These are phyloP conservation scores for Cladosporium sphaerospermum DNA, from an alignment of 2,329 filamentous ascomycete genomes.

Conservation along the genomic window DNA sequence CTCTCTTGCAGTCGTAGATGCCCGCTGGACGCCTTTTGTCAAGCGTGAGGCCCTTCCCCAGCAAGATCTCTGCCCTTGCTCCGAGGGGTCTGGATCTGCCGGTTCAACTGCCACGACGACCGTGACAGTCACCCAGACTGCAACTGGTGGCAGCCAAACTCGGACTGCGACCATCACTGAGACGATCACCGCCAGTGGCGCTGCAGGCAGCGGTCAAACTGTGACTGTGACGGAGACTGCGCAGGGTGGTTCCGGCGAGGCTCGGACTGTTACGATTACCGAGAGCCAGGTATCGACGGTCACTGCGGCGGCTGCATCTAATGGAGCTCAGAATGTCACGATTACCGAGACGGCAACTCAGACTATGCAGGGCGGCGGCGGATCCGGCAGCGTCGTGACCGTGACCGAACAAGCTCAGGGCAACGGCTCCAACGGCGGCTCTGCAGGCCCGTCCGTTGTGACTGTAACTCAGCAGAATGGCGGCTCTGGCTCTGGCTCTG, in stretches of 20 bases:
- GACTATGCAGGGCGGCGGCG: background rate
- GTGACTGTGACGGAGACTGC: background rate
- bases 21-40: constrained; percentile 2
- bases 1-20: constrained; percentile 1
- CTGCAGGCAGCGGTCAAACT: background rate
- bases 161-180: background rate
- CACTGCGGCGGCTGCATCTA: background rate
- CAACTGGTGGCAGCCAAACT: background rate
- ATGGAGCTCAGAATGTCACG: background rate
- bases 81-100: background rate
- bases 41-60: constrained; percentile 5
- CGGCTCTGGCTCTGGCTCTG: background rate
- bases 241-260: background rate
- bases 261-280: background rate
- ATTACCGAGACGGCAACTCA: background rate
- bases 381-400: constrained; percentile 1
- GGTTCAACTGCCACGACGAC: background rate
- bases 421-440: background rate
- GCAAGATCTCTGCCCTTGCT: constrained; percentile 5
- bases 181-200: background rate
- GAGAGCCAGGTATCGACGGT: too few relatives aligned
- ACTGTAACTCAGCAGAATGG: background rate
- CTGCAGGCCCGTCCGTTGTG: background rate
- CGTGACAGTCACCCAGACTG: background rate
- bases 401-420: background rate